These are phyloP conservation scores for Irpex lacteus DNA, from an alignment of 1,284 basidiomycete species.

Conservation along the genomic window DNA sequence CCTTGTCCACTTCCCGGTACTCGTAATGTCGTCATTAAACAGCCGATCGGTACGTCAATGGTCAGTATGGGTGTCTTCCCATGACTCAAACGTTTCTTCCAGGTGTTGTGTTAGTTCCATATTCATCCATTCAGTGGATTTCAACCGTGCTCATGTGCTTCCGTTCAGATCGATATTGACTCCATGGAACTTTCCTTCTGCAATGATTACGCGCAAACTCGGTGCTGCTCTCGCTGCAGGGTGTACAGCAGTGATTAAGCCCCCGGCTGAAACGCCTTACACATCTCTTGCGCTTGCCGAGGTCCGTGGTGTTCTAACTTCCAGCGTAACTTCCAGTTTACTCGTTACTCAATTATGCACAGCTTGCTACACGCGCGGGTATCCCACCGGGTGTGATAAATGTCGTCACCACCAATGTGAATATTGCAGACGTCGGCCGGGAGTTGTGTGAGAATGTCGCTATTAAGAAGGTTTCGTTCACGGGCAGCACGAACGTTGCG, in stretches of 20 bases:
- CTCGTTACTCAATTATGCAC: neutral
- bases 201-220: constrained; percentile 90
- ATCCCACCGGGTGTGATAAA: constrained; percentile 96
- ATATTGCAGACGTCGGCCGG: constrained; percentile 79
- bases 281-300: constrained; percentile 88
- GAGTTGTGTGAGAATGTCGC: constrained; percentile 75
- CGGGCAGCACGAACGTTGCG: constrained; percentile 89
- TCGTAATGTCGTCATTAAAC: constrained; percentile 91
- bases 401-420: constrained; percentile 84
- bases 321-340: neutral
- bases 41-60: constrained; percentile 74
- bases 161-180: constrained; percentile 69
- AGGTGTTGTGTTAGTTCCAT: constrained; percentile 57
- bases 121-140: neutral
- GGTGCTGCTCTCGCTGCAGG: constrained; percentile 92
- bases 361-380: constrained; percentile 86
- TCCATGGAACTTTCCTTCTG: constrained; percentile 93
- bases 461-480: constrained; percentile 92
- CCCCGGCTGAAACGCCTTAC: constrained; percentile 94
- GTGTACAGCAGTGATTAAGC: constrained; percentile 95
- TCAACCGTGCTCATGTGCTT: neutral
- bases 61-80: neutral
- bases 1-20: constrained; percentile 73
- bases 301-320: constrained; percentile 34
- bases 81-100: neutral